Base-by-base conservation (phyloP, 768 basidiomycete genomes). In the Termitomyces sp. region DNA sequence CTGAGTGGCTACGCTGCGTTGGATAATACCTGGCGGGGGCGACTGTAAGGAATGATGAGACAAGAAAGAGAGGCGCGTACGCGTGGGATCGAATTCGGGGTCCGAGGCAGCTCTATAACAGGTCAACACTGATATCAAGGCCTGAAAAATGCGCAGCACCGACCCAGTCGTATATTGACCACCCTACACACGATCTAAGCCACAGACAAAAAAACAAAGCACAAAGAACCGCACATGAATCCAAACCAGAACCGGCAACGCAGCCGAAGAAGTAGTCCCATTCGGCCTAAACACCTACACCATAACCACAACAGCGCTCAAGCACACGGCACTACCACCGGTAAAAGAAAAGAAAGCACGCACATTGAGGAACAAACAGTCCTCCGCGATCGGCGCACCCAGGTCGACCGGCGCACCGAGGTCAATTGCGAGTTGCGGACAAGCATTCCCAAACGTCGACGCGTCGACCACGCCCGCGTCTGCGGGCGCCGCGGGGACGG, bases 341-440 rank as follows among this genome's bases (percentile, higher is more conserved):
- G n/a, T n/a, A n/a, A n/a, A n/a, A n/a, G n/a, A n/a, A n/a, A n/a
- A n/a, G n/a, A n/a, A n/a, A n/a, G n/a, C n/a, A n/a, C 20, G 10
- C 52, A 78, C 84, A 60, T 85, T 84, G 47, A 86, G 67, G 40
- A 69, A 73, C n/a, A 86, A 64, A 57, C 84, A 86, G 56, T 84
- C 78, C 64, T 86, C 84, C 9, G 70, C 71, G 6, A 77, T 70
- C 1, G 75, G 71, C 18, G 79, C 82, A 14, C 77, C 78, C 0
- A 80, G 65, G 1, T 65, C 71, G 7, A 77, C 69, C 0, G 75
- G 71, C 18, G 79, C 82, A 10, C 77, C 79, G 0, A 80, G 66
- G 26, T 50, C 63, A 18, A 59, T 28, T 6, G 73, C 64, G 9
- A 74, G 74, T 56, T 84, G 84, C 20, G 81, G 81, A 64, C 83